These are phyloP conservation scores for Colletotrichum sp. DNA, from an alignment of 2,329 filamentous ascomycete species.

Conservation along the genomic window DNA sequence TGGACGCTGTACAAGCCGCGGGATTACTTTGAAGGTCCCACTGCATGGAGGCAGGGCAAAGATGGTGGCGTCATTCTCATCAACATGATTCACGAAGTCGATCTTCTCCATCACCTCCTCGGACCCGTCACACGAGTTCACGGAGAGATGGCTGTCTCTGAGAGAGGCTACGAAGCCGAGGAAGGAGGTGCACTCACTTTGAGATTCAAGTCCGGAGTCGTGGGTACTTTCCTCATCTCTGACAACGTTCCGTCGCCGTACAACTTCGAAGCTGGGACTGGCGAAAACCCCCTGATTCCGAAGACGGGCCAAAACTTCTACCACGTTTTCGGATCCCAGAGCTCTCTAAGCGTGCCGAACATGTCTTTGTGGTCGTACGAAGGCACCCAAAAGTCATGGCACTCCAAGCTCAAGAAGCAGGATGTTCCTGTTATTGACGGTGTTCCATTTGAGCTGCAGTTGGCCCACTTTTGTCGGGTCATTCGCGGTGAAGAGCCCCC, in stretches of 20 bases:
- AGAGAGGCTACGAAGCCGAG: slow-evolving; percentile 54
- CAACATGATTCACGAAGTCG: slow-evolving; percentile 67
- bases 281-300: slow-evolving; percentile 61
- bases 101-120: slow-evolving; percentile 61
- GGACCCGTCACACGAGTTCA: slow-evolving; percentile 57
- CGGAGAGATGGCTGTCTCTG: slow-evolving; percentile 50
- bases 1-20: slow-evolving; percentile 59
- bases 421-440: slow-evolving; percentile 23
- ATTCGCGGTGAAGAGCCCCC: slow-evolving; percentile 46
- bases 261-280: slow-evolving; percentile 62
- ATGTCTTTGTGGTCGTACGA: slow-evolving; percentile 54
- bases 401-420: slow-evolving; percentile 36
- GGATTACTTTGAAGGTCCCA: slow-evolving; percentile 49
- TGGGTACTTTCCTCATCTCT: slow-evolving; percentile 61
- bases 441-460: slow-evolving; percentile 56
- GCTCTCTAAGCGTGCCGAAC: slow-evolving; percentile 58
- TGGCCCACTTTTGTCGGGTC: slow-evolving; percentile 56
- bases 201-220: slow-evolving; percentile 56
- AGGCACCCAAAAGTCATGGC: slow-evolving; percentile 45
- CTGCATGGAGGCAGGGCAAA: slow-evolving; percentile 46
- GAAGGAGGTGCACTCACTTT: slow-evolving; percentile 62
- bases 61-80: slow-evolving; percentile 57
- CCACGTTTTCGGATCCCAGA: slow-evolving; percentile 59
- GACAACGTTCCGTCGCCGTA: slow-evolving; percentile 57
- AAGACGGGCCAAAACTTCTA: slow-evolving; percentile 50